phyloP scores from a whole-genome alignment of 805 yeast genomes.

The Candida sphagnicola region DNA sequence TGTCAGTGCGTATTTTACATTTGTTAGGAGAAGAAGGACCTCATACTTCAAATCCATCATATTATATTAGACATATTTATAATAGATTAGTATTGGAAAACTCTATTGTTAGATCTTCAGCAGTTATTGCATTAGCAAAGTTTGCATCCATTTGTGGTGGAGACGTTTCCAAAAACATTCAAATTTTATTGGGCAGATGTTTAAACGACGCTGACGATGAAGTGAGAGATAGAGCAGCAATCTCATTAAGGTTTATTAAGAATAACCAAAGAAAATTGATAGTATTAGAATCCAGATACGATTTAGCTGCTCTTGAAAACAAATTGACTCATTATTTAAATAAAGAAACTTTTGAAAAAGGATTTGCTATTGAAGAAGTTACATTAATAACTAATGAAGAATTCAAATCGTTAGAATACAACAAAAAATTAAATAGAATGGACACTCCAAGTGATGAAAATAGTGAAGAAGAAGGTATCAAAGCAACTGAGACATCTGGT shows the following conservation, averaged over 20 bases:
- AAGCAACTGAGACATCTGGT: slow-evolving; percentile 9
- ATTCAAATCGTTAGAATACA: slow-evolving; percentile 58
- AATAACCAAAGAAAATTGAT: slow-evolving; percentile 43
- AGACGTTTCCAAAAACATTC: slow-evolving; percentile 62
- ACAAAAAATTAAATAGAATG: slow-evolving; percentile 43
- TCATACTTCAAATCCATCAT: slow-evolving; percentile 74
- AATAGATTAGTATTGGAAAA: slow-evolving; percentile 95
- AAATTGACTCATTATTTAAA: slow-evolving; percentile 71
- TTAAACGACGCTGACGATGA: slow-evolving; percentile 90
- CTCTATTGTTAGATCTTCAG: slow-evolving; percentile 92
- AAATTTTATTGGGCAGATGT: slow-evolving; percentile 75
- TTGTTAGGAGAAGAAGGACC: slow-evolving; percentile 95
- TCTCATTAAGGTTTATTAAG: slow-evolving; percentile 66
- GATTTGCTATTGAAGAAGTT: slow-evolving; percentile 70
- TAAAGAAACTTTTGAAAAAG: slow-evolving; percentile 45
- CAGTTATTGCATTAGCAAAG: slow-evolving; percentile 87
- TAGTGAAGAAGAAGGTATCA: slow-evolving; percentile 13
- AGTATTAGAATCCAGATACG: slow-evolving; percentile 64
- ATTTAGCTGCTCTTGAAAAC: slow-evolving; percentile 73
- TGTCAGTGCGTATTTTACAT: slow-evolving; percentile 89
- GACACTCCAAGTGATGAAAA: slow-evolving; percentile 20
- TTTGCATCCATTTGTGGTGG: slow-evolving; percentile 79
- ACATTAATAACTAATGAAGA: slow-evolving; percentile 68
- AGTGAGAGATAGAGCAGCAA: slow-evolving; percentile 95
- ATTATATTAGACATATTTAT: slow-evolving; percentile 92